phyloP scores from a whole-genome alignment of 306 rosid genomes.

The Abrus pulchellus region DNA sequence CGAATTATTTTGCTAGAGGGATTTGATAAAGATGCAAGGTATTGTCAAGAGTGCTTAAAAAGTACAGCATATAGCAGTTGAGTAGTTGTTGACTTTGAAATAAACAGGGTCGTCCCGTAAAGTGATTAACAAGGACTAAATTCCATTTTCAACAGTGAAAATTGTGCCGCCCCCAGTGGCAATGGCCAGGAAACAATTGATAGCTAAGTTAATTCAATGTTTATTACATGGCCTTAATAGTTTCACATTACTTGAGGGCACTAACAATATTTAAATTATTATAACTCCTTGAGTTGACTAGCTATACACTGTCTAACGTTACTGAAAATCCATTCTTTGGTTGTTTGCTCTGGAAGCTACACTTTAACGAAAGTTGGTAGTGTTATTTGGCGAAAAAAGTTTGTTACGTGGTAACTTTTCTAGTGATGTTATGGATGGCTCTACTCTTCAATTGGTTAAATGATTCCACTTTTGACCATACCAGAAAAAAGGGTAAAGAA shows the following conservation, averaged over 20 bases:
- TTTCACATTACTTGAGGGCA: too few relatives aligned
- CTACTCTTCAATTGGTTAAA: neutral
- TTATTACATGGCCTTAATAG: too few relatives aligned
- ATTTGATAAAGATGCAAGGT: constrained; percentile 51
- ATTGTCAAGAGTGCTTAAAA: neutral
- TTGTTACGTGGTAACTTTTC: neutral
- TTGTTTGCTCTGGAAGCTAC: constrained; percentile 28
- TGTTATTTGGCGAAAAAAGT: neutral
- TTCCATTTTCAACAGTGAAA: too few relatives aligned
- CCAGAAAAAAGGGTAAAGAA: constrained; percentile 16
- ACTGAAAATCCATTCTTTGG: neutral
- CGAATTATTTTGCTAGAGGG: constrained; percentile 66
- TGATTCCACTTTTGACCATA: constrained; percentile 31
- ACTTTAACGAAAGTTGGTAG: constrained; percentile 8
- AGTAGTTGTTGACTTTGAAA: neutral
- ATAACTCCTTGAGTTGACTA: neutral
- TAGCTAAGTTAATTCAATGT: too few relatives aligned
- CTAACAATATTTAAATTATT: too few relatives aligned
- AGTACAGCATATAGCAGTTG: neutral
- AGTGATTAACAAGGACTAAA: neutral
- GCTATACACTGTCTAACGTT: neutral
- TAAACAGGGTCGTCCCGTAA: neutral
- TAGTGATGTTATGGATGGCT: neutral
- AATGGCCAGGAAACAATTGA: neutral
- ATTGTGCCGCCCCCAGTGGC: too few relatives aligned